Percentiles rank a stretch among this genome's conserved stretches.
Evolutionary conservation across 1,139 yeast genomes (phyloP).

Genomic region (Protomyces inundatus): DNA sequence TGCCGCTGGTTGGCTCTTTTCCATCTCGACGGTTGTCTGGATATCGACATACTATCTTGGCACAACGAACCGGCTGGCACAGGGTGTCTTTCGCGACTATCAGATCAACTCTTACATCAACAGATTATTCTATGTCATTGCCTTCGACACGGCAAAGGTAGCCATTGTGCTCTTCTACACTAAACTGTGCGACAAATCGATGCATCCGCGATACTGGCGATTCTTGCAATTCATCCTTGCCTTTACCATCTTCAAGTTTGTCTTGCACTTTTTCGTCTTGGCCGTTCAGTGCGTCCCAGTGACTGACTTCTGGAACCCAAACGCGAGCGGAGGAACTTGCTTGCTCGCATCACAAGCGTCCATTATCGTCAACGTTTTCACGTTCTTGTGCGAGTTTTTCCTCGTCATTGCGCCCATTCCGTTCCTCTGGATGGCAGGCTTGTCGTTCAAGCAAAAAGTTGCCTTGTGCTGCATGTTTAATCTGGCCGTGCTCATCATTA

Average conservation of each 20-base stretch:
- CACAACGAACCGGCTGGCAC: neutral
- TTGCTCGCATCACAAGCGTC: neutral
- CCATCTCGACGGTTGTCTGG: slow-evolving; percentile 15
- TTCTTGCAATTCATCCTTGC: slow-evolving; percentile 1
- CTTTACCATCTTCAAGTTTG: slow-evolving; percentile 3
- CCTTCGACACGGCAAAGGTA: slow-evolving; percentile 12
- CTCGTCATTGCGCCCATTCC: slow-evolving; percentile 22
- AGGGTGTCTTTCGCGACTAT: neutral
- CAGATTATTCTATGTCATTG: slow-evolving; percentile 11
- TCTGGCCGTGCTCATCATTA: slow-evolving; percentile 15
- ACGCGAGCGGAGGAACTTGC: neutral
- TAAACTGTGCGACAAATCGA: slow-evolving; percentile 2
- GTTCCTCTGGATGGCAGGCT: slow-evolving; percentile 21
- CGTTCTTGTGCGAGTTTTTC: slow-evolving; percentile 8
- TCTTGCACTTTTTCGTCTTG: slow-evolving; percentile 11
- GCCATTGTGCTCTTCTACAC: slow-evolving; percentile 16
- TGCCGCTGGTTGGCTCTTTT: neutral
- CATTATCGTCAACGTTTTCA: slow-evolving; percentile 12
- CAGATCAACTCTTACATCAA: slow-evolving; percentile 4
- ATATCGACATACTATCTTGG: slow-evolving; percentile 6
- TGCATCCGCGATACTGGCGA: slow-evolving; percentile 11
- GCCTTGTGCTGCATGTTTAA: slow-evolving; percentile 22
- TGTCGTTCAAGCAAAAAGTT: neutral
- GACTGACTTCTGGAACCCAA: slow-evolving; percentile 6
- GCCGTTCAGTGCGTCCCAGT: slow-evolving; percentile 15